A percentile compares a stretch with the other conserved stretches of the same genome.
These are phyloP conservation scores for Corylus heterophylla DNA, from an alignment of 306 rosid genomes.

Conservation along the genomic window DNA sequence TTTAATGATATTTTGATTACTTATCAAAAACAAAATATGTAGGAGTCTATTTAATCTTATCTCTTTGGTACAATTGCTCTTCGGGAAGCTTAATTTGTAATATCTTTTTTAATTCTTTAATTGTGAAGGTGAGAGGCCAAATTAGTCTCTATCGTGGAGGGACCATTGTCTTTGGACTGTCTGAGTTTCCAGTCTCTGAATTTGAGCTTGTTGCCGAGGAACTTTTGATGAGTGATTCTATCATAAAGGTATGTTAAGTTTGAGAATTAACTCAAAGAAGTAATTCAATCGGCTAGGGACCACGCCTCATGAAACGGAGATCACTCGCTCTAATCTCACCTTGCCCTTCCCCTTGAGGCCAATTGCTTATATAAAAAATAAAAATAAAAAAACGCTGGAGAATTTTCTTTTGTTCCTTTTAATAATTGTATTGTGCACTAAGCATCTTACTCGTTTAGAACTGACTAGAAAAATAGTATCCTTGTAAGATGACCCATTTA, in stretches of 20 bases:
- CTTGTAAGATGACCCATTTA: background rate
- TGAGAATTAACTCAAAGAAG: background rate
- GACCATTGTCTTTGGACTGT: constrained; percentile 89
- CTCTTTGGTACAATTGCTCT: background rate
- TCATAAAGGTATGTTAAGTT: constrained; percentile 60
- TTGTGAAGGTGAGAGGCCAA: constrained; percentile 93
- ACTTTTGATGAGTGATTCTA: constrained; percentile 96
- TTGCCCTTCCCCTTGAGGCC: too few relatives aligned
- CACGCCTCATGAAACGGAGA: too few relatives aligned
- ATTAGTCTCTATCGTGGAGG: constrained; percentile 84
- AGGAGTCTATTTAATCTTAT: background rate
- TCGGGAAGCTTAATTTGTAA: constrained; percentile 22
- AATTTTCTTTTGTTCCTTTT: constrained; percentile 26
- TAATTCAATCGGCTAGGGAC: too few relatives aligned
- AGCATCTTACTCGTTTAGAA: too few relatives aligned
- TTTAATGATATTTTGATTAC: too few relatives aligned
- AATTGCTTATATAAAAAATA: too few relatives aligned
- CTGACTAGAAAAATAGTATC: background rate
- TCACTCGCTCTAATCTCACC: too few relatives aligned
- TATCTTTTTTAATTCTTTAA: constrained; percentile 30
- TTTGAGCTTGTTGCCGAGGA: constrained; percentile 99
- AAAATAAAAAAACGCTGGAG: too few relatives aligned
- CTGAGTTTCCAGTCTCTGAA: constrained; percentile 88
- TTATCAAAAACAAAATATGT: background rate
- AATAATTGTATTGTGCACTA: constrained; percentile 1